A percentile compares a stretch with the other conserved stretches of the same genome.
These are phyloP conservation scores for Colletotrichum sp. DNA, from an alignment of 2,329 filamentous ascomycete genomes.

Conservation along the genomic window DNA sequence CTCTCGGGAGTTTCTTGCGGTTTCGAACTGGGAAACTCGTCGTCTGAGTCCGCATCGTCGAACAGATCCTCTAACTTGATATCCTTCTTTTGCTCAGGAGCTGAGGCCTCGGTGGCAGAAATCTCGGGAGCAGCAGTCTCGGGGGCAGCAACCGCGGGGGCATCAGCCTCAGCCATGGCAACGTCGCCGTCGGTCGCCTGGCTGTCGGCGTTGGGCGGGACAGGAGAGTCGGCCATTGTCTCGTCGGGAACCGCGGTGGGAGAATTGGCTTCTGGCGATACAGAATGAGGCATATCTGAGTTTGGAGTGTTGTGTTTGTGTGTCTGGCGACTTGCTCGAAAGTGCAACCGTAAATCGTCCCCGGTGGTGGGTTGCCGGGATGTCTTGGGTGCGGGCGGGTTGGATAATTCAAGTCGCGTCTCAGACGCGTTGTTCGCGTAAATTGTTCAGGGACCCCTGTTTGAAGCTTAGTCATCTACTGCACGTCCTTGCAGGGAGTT, in stretches of 20 bases:
- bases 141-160: slow-evolving; percentile 23
- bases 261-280: slow-evolving; percentile 33
- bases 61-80: slow-evolving; percentile 65
- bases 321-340: not conserved
- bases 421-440: not conserved
- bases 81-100: slow-evolving; percentile 42
- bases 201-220: slow-evolving; percentile 31
- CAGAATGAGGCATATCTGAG: slow-evolving; percentile 51
- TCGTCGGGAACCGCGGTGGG: slow-evolving; percentile 34
- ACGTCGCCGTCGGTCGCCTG: slow-evolving; percentile 40
- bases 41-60: slow-evolving; percentile 62
- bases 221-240: slow-evolving; percentile 35
- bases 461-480: rapidly evolving
- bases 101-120: slow-evolving; percentile 26
- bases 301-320: not conserved
- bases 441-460: not conserved
- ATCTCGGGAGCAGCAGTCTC: slow-evolving; percentile 28
- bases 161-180: slow-evolving; percentile 42
- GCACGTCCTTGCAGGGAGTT: not conserved
- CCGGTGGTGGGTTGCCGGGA: not conserved
- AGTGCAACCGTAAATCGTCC: not conserved
- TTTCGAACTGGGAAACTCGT: slow-evolving; percentile 61
- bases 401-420: not conserved
- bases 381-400: not conserved
- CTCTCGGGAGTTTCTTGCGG: slow-evolving; percentile 45